Evolutionary conservation across 352 stramenopile genomes (phyloP), one percentile per base, ranked within the genome.

Genomic region (Pythium brachiatum): DNA sequence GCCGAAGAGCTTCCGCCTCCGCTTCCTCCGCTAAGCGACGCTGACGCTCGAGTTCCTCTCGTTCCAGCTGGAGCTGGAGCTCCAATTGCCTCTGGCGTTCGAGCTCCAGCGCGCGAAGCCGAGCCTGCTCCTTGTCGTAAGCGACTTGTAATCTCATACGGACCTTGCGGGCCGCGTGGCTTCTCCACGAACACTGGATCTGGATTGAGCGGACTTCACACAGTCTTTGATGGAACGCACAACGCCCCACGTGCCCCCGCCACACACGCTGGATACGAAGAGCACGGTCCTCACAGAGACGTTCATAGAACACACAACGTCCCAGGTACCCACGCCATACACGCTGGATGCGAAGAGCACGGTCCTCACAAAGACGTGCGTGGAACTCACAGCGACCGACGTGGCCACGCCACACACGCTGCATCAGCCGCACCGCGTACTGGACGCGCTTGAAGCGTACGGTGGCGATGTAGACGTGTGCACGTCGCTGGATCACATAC

Each of bases 311-410:
- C 48, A 75, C 59, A 25, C 74, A 66, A 4, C 79, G 76, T 16
- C 76, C 78, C 0, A 78, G 16, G 48, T 68, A 78, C 29, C 78
- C 73, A 2, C 79, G 73, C 53, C 66, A 66, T 21, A 72, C 79
- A 44, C 82, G 85, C 65, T 90, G 81, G 52, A 90, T 86, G 55
- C 69, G 70, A 26, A 59, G 63, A 0, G 81, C 76, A 21, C 68
- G 57, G 15, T 67, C 34, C 20, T 88, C 63, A 23, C 71, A 79
- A 7, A 83, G 50, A 18, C 43, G 34, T 1, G 31, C 61, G 21
- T 64, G 62, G 59, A 57, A 76, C 3, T 44, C 27, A 13, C 55
- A 48, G 2, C 73, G 73, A 9, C 67, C 73, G 8, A 71, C 48
- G 44, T 78, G 64, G 16, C 73, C 73, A 21, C 73, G 72, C 36